These are phyloP conservation scores for Vararia minispora DNA, from an alignment of 768 basidiomycete genomes.

Conservation along the genomic window DNA sequence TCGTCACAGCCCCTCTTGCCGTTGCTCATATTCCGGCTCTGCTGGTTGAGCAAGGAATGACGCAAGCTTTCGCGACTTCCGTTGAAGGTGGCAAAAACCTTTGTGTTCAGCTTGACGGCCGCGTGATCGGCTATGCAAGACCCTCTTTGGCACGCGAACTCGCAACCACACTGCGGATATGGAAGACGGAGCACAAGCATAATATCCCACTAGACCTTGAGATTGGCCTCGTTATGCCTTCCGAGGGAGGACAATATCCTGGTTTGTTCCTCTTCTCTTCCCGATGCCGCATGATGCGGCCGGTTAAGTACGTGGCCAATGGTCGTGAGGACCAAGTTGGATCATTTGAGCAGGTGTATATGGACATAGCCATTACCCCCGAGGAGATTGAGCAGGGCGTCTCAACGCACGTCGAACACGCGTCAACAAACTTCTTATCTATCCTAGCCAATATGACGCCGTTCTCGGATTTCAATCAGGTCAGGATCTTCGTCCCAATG, in stretches of 20 bases:
- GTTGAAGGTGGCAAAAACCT: slow-evolving; percentile 76
- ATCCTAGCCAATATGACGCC: slow-evolving; percentile 97
- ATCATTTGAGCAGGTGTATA: slow-evolving; percentile 97
- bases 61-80: slow-evolving; percentile 69
- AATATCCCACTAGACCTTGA: slow-evolving; percentile 88
- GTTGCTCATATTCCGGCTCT: slow-evolving; percentile 74
- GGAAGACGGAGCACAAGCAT: slow-evolving; percentile 85
- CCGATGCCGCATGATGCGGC: slow-evolving; percentile 92
- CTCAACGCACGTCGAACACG: slow-evolving; percentile 87
- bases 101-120: slow-evolving; percentile 91
- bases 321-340: slow-evolving; percentile 84
- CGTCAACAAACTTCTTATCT: slow-evolving; percentile 91
- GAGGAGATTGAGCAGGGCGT: slow-evolving; percentile 67
- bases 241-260: slow-evolving; percentile 92
- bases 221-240: slow-evolving; percentile 78
- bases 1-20: slow-evolving; percentile 67
- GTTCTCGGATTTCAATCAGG: slow-evolving; percentile 99
- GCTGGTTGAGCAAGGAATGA: slow-evolving; percentile 87
- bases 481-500: slow-evolving; percentile 23
- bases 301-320: slow-evolving; percentile 85
- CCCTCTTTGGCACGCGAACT: slow-evolving; percentile 65
- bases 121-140: slow-evolving; percentile 88
- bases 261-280: slow-evolving; percentile 89
- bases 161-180: slow-evolving; percentile 76
- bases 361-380: slow-evolving; percentile 91